These are phyloP conservation scores for Aspergillus sp. DNA, from an alignment of 2,329 filamentous ascomycete species.

Conservation along the genomic window DNA sequence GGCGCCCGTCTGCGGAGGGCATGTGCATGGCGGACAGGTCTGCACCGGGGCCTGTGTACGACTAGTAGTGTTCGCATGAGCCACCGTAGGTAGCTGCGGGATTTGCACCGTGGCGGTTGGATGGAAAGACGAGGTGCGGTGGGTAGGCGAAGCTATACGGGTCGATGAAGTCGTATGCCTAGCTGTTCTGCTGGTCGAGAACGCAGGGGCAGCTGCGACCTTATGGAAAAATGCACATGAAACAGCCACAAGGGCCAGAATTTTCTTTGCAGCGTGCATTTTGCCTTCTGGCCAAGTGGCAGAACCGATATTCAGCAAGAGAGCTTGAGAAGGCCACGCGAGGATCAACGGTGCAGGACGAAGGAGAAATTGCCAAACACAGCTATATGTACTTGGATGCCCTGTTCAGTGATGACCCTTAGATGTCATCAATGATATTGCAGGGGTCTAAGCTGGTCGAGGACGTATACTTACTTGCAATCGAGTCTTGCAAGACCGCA, in stretches of 20 bases:
- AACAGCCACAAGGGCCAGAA: slow-evolving; percentile 9
- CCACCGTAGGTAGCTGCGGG: not conserved
- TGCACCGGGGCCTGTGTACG: not conserved
- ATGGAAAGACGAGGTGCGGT: not conserved
- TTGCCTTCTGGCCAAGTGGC: slow-evolving; percentile 1
- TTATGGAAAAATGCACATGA: slow-evolving; percentile 11
- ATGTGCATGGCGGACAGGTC: not conserved
- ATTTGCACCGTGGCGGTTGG: not conserved
- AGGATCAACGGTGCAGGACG: not conserved
- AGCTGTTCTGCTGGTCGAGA: not conserved
- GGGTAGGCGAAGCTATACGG: not conserved
- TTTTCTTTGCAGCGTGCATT: slow-evolving; percentile 12
- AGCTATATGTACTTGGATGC: slow-evolving; percentile 2
- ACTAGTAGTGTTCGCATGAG: not conserved
- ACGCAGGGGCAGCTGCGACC: slow-evolving; percentile 2
- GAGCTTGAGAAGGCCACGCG: not conserved
- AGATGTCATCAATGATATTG: slow-evolving; percentile 4
- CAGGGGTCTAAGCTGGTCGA: not conserved
- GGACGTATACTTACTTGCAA: not conserved
- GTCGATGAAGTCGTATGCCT: not conserved
- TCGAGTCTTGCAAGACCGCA: not conserved
- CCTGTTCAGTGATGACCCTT: slow-evolving; percentile 2
- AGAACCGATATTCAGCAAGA: not conserved
- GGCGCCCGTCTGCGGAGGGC: slow-evolving; percentile 3
- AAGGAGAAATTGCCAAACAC: not conserved